Evolutionary conservation across 345 rosid species (phyloP), one percentile per base, ranked within the genome.

Genomic region (Punica granatum): DNA sequence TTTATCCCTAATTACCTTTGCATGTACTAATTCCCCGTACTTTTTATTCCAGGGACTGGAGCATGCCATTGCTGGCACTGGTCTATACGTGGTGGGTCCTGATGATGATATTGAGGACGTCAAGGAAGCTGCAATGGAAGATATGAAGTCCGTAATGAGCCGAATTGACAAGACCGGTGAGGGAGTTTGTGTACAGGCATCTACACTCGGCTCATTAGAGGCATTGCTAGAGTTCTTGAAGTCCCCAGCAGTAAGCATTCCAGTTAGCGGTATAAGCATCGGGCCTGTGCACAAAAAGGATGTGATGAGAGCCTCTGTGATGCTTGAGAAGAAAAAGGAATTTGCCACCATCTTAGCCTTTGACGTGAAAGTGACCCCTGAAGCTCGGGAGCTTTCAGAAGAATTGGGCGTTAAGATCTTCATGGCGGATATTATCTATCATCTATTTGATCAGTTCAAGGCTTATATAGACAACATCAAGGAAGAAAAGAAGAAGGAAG

Each of bases 151-250:
- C 23, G 96, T 90, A 63, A 76, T 87, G 88, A 89, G 79, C 79
- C 85, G 96, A 66, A 86, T 91, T 28, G 97, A 94, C 74, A 86
- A 76, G 80, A 88, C 86, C 60, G 95, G 96, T 8, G 96, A 88
- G 85, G 99, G 97, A 71, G 97, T 91, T 36, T 89, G 81, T 74
- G 99, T 94, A 31, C 97, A 94, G 80, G 95, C 97, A 48, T 94
- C 99, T 23, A 94, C 99, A 7, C 80, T 91, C 60, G 97, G 99
- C 43, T 94, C 97, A 30, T 79, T 94, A 76, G 97, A 94, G 85
- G 99, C 99, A 16, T 76, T 94, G 78, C 87, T 91, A 68, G 98
- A 90, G 70, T 94, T 83, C 78, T 74, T 94, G 80, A 91, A 88
- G 84, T 77, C 99, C 33, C 96, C 92, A 9, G 91, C 79, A 51